These are phyloP conservation scores for Massariosphaeria phaeospora DNA, from an alignment of 495 filamentous ascomycete species.

Conservation along the genomic window DNA sequence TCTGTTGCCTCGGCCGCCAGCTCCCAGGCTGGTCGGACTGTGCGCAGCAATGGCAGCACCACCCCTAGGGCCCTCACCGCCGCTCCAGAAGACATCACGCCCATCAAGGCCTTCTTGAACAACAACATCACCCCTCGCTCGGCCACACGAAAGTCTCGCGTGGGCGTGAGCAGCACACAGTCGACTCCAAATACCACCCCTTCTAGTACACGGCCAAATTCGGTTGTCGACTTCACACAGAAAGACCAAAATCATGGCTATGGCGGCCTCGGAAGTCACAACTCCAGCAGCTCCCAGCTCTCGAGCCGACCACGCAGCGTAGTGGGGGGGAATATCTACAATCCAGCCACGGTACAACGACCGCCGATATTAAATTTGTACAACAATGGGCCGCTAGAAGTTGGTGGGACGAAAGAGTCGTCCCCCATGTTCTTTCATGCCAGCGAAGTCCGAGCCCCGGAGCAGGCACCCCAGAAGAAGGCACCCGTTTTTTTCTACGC, in stretches of 20 bases:
- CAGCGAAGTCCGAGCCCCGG: conserved; percentile 32
- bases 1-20: conserved; percentile 25
- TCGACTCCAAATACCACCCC: conserved; percentile 37
- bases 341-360: conserved; percentile 18
- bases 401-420: not conserved
- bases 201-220: conserved; percentile 18
- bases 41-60: conserved; percentile 21
- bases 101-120: conserved; percentile 35
- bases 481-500: conserved; percentile 40
- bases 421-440: conserved; percentile 42
- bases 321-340: conserved; percentile 22
- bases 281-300: conserved; percentile 1
- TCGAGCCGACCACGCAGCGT: conserved; percentile 25
- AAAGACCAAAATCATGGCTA: conserved; percentile 19
- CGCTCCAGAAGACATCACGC: conserved; percentile 34
- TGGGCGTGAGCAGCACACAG: conserved; percentile 29
- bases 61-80: conserved; percentile 21
- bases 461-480: conserved; percentile 33
- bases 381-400: conserved; percentile 1
- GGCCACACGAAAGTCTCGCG: conserved; percentile 39
- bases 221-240: conserved; percentile 13
- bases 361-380: conserved; percentile 14
- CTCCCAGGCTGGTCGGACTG: conserved; percentile 17
- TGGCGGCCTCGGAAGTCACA: conserved; percentile 19
- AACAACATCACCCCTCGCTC: conserved; percentile 43